Evolutionary conservation across 768 basidiomycete genomes (phyloP).

Genomic region (Tylopilus felleus): DNA sequence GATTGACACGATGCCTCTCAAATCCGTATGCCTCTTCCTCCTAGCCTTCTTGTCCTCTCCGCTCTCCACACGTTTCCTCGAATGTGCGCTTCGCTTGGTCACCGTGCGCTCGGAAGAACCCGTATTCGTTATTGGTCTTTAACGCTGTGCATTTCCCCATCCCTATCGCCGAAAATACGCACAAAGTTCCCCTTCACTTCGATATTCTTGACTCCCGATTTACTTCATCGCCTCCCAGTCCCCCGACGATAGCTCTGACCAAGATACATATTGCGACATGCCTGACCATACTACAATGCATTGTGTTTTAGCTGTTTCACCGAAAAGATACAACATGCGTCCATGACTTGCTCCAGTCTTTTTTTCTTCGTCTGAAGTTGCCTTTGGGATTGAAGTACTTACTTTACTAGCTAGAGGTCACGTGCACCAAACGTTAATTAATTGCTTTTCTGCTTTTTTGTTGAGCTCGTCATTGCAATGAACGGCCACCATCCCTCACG

Average conservation of each 20-base stretch:
- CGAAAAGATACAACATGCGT: conserved; percentile 26
- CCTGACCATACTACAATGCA: conserved; percentile 34
- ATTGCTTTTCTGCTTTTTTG: not conserved
- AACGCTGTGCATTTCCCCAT: conserved; percentile 22
- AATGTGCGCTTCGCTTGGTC: conserved; percentile 10
- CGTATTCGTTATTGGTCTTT: conserved; percentile 23
- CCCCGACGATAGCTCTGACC: conserved; percentile 22
- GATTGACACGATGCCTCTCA: conserved; percentile 16
- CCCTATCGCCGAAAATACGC: conserved; percentile 24
- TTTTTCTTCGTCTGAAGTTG: conserved; percentile 2
- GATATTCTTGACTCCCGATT: conserved; percentile 30
- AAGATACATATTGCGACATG: conserved; percentile 26
- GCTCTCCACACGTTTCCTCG: conserved; percentile 11
- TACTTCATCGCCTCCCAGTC: conserved; percentile 15
- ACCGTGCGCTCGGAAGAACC: conserved; percentile 13
- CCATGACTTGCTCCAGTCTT: conserved; percentile 11
- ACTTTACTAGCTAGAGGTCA: conserved; percentile 10
- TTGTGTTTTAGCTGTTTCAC: conserved; percentile 26
- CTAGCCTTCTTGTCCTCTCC: conserved; percentile 28
- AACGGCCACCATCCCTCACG: conserved; percentile 10
- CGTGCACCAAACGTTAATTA: conserved; percentile 10
- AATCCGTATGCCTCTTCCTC: conserved; percentile 26
- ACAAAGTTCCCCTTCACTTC: conserved; percentile 17
- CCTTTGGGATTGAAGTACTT: not conserved
- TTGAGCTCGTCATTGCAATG: conserved; percentile 1